Conservation (phyloP, 257 asterid genomes). For the Apocynum venetum region DNA sequence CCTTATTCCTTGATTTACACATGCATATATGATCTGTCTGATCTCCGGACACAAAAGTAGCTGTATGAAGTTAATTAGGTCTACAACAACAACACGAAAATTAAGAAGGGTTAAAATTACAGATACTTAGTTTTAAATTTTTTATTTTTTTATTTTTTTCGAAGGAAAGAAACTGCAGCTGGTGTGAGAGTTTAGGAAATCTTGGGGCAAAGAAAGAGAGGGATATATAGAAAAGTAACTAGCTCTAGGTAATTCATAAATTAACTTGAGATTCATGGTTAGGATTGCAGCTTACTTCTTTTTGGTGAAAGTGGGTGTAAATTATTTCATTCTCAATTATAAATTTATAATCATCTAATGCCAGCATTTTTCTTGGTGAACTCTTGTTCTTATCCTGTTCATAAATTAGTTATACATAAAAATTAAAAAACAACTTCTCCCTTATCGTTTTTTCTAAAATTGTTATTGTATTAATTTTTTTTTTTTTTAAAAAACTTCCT, state of each 20-base stretch:
- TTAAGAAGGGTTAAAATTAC: background rate
- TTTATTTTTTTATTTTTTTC: background rate
- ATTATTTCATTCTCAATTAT: background rate
- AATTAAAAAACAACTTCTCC: too few species aligned
- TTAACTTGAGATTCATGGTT: too few species aligned
- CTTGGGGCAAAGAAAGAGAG: background rate
- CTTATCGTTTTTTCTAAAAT: too few species aligned
- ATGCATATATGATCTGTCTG: background rate
- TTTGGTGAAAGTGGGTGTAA: background rate
- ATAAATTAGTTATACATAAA: too few species aligned
- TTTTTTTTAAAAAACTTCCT: too few species aligned
- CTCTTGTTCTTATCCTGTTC: too few species aligned
- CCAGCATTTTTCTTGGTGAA: background rate
- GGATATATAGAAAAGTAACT: background rate
- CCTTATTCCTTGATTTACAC: slow-evolving; percentile 34
- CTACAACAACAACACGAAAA: background rate
- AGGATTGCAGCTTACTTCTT: slow-evolving; percentile 1
- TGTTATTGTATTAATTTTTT: too few species aligned
- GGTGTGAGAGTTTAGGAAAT: background rate
- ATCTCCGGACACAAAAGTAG: background rate
- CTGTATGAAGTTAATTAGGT: background rate
- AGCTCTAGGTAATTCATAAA: too few species aligned
- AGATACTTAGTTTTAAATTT: too few species aligned
- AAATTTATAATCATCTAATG: background rate
- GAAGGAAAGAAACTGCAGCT: background rate